Evolutionary conservation across 148 eudicot species (phyloP).

Genomic region (Limonium bicolor): DNA sequence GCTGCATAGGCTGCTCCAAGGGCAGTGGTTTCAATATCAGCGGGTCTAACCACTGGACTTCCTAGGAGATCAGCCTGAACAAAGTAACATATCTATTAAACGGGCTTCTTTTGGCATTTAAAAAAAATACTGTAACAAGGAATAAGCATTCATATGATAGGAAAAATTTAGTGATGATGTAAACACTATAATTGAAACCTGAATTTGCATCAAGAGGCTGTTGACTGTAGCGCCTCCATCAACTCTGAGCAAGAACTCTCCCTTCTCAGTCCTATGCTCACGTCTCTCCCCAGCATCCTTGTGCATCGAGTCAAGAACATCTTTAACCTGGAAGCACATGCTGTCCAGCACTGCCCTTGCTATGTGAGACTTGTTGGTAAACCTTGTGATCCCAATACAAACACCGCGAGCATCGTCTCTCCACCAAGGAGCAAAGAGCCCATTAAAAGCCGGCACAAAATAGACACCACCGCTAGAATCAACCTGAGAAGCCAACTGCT

Average conservation of each 20-base stretch:
- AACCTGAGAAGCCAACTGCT: slow-evolving; percentile 70
- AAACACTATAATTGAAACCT: slow-evolving; percentile 26
- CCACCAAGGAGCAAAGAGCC: slow-evolving; percentile 99
- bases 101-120: no score
- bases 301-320: slow-evolving; percentile 92
- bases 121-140: no score
- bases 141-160: no score
- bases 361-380: slow-evolving; percentile 77
- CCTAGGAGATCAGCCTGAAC: slow-evolving; percentile 87
- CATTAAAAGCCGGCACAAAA: slow-evolving; percentile 96
- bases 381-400: slow-evolving; percentile 83
- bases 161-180: no score
- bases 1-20: slow-evolving; percentile 98
- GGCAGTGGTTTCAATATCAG: slow-evolving; percentile 88
- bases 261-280: slow-evolving; percentile 48
- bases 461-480: slow-evolving; percentile 87
- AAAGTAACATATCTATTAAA: no score
- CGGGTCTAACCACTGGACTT: slow-evolving; percentile 74
- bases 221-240: slow-evolving; percentile 96
- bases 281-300: slow-evolving; percentile 75
- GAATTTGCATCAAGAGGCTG: slow-evolving; percentile 87
- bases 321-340: slow-evolving; percentile 95
- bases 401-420: slow-evolving; percentile 99
- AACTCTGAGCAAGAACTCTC: slow-evolving; percentile 81
- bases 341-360: slow-evolving; percentile 96